Evolutionary conservation across 106 monocot species (phyloP).

Genomic region (Posidonia australis): DNA sequence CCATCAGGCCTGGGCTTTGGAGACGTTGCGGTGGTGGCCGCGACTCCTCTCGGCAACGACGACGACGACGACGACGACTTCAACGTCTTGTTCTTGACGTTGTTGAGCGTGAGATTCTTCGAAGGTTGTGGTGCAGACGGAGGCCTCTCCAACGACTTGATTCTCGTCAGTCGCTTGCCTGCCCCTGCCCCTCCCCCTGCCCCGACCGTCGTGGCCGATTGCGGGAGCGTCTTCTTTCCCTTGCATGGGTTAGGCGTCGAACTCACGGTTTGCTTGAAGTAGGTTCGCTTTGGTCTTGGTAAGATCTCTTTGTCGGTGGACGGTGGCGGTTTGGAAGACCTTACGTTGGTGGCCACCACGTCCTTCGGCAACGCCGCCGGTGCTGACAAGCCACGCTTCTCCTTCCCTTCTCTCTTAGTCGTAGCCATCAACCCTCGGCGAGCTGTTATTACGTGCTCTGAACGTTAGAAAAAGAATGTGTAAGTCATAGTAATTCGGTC

Average conservation of each 20-base stretch:
- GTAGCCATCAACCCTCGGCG: neutral
- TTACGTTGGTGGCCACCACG: neutral
- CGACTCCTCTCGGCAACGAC: neutral
- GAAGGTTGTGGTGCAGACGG: neutral
- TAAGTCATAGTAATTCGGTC: too few relatives aligned
- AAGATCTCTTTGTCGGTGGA: neutral
- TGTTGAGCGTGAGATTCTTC: neutral
- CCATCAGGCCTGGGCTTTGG: neutral
- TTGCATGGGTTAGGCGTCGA: neutral
- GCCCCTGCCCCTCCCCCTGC: too few relatives aligned
- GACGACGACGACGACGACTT: neutral
- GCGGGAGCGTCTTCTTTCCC: neutral
- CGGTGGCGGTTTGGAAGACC: neutral
- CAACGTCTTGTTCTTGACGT: neutral
- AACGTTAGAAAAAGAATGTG: too few relatives aligned
- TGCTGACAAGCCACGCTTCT: neutral
- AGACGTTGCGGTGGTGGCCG: neutral
- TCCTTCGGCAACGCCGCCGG: neutral
- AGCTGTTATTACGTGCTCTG: too few relatives aligned
- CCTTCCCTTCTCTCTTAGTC: neutral
- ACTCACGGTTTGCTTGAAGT: neutral
- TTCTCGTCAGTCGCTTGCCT: neutral
- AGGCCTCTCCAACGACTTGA: neutral
- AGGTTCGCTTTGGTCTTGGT: too few relatives aligned
- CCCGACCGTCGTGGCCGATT: too few relatives aligned